Conservation (phyloP, 2,329 filamentous ascomycete species). For the Colletotrichum orchidophilum region DNA sequence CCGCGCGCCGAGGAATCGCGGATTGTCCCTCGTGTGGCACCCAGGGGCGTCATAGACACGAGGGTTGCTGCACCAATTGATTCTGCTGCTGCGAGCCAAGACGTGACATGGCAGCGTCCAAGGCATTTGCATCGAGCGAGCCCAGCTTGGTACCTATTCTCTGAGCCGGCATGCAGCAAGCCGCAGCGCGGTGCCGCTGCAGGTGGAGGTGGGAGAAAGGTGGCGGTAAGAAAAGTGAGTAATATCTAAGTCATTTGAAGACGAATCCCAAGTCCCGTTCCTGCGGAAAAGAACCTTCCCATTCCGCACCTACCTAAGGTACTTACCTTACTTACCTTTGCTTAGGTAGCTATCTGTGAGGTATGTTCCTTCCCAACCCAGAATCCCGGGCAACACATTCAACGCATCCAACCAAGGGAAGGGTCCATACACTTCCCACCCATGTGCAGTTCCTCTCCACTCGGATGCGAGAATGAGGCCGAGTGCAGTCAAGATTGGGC, state of each 20-base stretch:
- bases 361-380: not conserved
- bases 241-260: not conserved
- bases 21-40: slow-evolving; percentile 2
- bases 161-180: not conserved
- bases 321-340: too few relatives aligned
- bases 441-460: slow-evolving; percentile 4
- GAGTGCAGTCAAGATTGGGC: not conserved
- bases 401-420: not conserved
- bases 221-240: not conserved
- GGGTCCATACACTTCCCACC: not conserved
- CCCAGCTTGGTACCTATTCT: too few relatives aligned
- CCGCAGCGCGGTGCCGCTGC: not conserved
- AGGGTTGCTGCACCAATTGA: slow-evolving; percentile 20
- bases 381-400: not conserved
- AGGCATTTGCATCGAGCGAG: not conserved
- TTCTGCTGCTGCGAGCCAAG: slow-evolving; percentile 28
- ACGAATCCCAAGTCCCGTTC: not conserved
- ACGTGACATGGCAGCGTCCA: slow-evolving; percentile 8
- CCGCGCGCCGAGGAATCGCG: not conserved
- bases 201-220: not conserved
- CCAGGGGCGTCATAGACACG: slow-evolving; percentile 29
- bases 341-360: not conserved
- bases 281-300: not conserved
- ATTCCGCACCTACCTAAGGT: not conserved
- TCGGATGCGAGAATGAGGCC: not conserved